These are phyloP conservation scores for Cyberlindnera euphorbiae DNA, from an alignment of 805 yeast genomes.

Conservation along the genomic window DNA sequence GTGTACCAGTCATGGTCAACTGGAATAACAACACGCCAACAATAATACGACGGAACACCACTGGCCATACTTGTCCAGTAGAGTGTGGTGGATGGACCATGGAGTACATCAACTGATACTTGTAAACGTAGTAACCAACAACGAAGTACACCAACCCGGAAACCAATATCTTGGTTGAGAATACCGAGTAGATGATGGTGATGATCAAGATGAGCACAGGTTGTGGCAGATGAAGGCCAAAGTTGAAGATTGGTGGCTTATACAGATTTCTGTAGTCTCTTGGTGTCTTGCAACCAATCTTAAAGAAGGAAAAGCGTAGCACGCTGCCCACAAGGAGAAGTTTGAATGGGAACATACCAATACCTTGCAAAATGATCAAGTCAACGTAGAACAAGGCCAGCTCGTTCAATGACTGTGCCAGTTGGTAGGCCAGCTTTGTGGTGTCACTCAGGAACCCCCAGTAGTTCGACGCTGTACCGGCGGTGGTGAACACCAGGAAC, in stretches of 20 bases:
- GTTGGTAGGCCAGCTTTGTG: conserved; percentile 77
- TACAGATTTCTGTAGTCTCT: conserved; percentile 71
- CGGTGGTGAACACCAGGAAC: conserved; percentile 89
- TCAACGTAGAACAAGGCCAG: conserved; percentile 88
- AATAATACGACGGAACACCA: conserved; percentile 76
- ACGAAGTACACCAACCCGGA: conserved; percentile 83
- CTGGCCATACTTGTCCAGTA: conserved; percentile 95
- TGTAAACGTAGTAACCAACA: conserved; percentile 83
- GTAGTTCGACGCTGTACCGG: conserved; percentile 82
- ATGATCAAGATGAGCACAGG: conserved; percentile 83
- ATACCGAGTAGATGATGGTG: conserved; percentile 79
- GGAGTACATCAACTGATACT: conserved; percentile 84
- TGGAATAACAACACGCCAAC: conserved; percentile 82
- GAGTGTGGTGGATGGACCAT: conserved; percentile 96
- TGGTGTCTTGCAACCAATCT: conserved; percentile 67
- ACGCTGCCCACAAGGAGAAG: conserved; percentile 77
- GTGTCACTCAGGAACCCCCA: conserved; percentile 85
- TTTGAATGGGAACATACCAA: conserved; percentile 89
- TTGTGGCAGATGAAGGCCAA: conserved; percentile 88
- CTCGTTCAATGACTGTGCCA: conserved; percentile 77
- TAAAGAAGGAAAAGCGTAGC: conserved; percentile 66
- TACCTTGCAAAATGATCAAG: conserved; percentile 71
- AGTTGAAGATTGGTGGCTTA: conserved; percentile 88
- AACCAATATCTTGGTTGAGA: conserved; percentile 80
- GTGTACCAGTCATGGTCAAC: conserved; percentile 86